A percentile compares a stretch with the other conserved stretches of the same genome.
These are phyloP conservation scores for Cicer arietinum DNA, from an alignment of 306 rosid species.

Conservation along the genomic window DNA sequence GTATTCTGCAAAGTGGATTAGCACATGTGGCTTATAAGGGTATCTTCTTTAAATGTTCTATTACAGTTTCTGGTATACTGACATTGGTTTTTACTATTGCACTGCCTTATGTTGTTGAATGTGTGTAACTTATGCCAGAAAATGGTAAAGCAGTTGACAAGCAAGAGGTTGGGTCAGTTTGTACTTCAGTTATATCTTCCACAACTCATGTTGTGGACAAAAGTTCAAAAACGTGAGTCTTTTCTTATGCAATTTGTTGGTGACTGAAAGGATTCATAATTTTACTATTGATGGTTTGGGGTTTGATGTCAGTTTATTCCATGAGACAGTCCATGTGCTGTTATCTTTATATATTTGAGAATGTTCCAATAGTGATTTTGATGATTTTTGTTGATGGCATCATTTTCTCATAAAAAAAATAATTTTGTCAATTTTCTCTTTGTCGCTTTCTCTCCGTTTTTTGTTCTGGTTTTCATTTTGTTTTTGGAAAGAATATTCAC, in stretches of 20 bases:
- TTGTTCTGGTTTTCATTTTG: neutral
- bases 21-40: constrained; percentile 51
- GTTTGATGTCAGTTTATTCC: constrained; percentile 24
- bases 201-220: constrained; percentile 41
- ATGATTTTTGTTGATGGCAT: constrained; percentile 10
- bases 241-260: constrained; percentile 36
- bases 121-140: constrained; percentile 61
- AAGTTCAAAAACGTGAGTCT: constrained; percentile 50
- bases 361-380: constrained; percentile 10
- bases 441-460: neutral
- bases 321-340: constrained; percentile 1
- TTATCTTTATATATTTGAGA: constrained; percentile 28
- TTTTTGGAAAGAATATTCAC: neutral
- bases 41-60: constrained; percentile 44
- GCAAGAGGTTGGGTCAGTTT: constrained; percentile 53
- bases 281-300: neutral
- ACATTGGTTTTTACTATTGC: constrained; percentile 39
- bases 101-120: constrained; percentile 48
- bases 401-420: too few species aligned
- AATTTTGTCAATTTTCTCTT: neutral
- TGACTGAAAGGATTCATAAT: constrained; percentile 32
- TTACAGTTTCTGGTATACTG: constrained; percentile 38
- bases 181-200: constrained; percentile 46
- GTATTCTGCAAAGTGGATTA: constrained; percentile 48
- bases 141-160: constrained; percentile 48